Evolutionary conservation across 129 eudicot genomes (phyloP).

Genomic region (Saposhnikovia divaricata): DNA sequence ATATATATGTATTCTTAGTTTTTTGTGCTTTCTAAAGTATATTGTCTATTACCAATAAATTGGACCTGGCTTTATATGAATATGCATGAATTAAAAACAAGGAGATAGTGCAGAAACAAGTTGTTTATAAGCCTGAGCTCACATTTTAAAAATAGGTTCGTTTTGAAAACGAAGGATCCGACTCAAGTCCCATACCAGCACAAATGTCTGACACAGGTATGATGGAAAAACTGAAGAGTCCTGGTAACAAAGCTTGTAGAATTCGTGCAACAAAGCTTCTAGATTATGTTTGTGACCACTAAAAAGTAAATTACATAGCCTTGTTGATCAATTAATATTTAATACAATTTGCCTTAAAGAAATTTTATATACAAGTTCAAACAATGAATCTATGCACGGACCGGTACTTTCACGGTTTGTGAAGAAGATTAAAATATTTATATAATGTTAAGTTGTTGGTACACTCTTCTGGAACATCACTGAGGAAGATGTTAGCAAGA

Average conservation of each 20-base stretch:
- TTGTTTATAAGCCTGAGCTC: no score
- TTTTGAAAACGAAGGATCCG: not conserved
- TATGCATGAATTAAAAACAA: not conserved
- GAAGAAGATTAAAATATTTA: not conserved
- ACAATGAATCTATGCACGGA: no score
- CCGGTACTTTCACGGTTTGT: no score
- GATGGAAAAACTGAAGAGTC: not conserved
- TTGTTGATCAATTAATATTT: not conserved
- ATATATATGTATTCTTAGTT: not conserved
- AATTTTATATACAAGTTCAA: not conserved
- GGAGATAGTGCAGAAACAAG: no score
- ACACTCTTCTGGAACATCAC: not conserved
- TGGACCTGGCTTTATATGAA: not conserved
- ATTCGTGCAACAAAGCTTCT: not conserved
- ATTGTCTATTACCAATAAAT: not conserved
- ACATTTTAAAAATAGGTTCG: no score
- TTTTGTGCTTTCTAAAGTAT: not conserved
- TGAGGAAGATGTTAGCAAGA: not conserved
- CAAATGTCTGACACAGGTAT: not conserved
- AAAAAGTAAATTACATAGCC: not conserved
- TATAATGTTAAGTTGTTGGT: not conserved
- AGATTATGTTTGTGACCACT: not conserved
- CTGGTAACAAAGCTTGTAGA: not conserved
- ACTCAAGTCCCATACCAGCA: not conserved
- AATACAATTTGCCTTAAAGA: not conserved